Evolutionary conservation across 2,329 filamentous ascomycete species (phyloP).

Genomic region (Trichoderma sp.): DNA sequence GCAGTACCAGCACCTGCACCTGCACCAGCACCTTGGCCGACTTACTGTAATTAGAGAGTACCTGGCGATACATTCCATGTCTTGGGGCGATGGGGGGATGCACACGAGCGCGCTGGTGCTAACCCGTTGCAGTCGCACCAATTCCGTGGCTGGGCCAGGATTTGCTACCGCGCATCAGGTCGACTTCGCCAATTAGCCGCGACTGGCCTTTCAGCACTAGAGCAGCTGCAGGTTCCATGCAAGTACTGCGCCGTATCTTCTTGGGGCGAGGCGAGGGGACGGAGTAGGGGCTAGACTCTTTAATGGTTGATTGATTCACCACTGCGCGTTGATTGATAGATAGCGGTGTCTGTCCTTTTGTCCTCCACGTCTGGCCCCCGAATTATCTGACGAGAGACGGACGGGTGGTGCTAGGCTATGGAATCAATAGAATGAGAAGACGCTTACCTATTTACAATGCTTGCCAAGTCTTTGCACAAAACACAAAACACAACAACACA

Average conservation of each 20-base stretch:
- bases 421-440: too few species aligned
- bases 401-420: too few species aligned
- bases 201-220: neutral
- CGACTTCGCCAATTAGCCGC: conserved; percentile 9
- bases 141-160: neutral
- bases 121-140: neutral
- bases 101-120: neutral
- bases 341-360: neutral
- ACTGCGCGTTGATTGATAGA: neutral
- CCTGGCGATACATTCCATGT: neutral
- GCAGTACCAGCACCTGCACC: neutral
- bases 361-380: neutral
- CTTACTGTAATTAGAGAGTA: neutral
- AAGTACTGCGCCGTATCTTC: neutral
- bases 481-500: too few species aligned
- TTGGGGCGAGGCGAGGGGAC: too few species aligned
- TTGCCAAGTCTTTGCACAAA: too few species aligned
- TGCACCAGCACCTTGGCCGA: too few species aligned
- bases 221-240: neutral
- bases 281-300: neutral
- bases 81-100: neutral
- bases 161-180: neutral
- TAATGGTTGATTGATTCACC: neutral
- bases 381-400: neutral
- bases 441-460: too few species aligned